Base-by-base conservation (phyloP, 129 eudicot genomes). In the Tagetes erecta region DNA sequence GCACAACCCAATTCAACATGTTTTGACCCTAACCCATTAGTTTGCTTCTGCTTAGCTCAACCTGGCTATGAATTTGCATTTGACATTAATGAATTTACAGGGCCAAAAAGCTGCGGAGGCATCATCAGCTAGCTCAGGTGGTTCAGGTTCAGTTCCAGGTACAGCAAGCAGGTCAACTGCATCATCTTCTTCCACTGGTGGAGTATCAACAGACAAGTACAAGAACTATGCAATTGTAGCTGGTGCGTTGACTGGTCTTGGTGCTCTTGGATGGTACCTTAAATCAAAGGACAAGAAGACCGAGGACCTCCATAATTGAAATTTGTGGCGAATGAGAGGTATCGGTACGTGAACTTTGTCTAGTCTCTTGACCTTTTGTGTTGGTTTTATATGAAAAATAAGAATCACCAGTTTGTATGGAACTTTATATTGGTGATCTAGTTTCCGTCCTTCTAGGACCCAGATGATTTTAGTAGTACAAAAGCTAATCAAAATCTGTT, bases 191-290 rank as follows among this genome's bases (percentile, higher is more conserved):
- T 67, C 71, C 33, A 76, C 86, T 33, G 36, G 87, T 62, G 87
- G 84, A 30, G 88, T 68, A 5, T 85, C 97, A 36, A 78, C 82
- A 39, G 90, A 89, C 80, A 89, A 87, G 67, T 10, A 67, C 84
- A 66, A 81, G 70, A 92, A 92, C 88, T 92, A 92, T 78, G 96
- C 80, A 34, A 87, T 87, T 68, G 44, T 89, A 42, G 91, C 96
- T 73, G 96, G 94, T 27, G 37, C 77, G 20, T 78, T 78, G 38
- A 84, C 94, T 44, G 81, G 62, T 51, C 34, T 82, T 14, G 90
- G 85, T 71, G 94, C 77, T 36, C 57, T 80, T 10, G 92, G 94
- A 36, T 92, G 96, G 98, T 92, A 87, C 83, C 49, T 77, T 45
- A 62, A 72, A 53, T 81, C 89, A 36, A 85, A 55, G 57, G 71